phyloP scores from a whole-genome alignment of 2,329 filamentous ascomycete species.

The Ophioceras dolichostomum region DNA sequence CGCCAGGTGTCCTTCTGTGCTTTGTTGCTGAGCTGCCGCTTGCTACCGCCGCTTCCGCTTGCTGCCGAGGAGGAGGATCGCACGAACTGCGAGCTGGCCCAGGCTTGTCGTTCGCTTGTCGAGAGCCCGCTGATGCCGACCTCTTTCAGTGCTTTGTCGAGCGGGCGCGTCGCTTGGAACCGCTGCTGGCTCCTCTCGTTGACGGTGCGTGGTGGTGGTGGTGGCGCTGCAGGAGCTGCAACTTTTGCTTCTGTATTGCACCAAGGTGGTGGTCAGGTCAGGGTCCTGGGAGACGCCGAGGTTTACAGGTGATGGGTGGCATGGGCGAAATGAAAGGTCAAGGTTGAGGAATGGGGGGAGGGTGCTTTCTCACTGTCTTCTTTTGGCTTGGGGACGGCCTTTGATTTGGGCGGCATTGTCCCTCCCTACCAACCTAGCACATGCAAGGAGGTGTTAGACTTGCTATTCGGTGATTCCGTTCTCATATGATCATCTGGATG shows the following conservation, averaged over 20 bases:
- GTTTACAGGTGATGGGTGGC: neutral
- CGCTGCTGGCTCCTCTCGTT: constrained; percentile 33
- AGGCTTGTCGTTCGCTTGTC: constrained; percentile 34
- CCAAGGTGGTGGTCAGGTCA: no score
- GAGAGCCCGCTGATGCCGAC: constrained; percentile 31
- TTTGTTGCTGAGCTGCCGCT: constrained; percentile 23
- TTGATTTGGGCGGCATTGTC: constrained; percentile 21
- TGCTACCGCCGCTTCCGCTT: constrained; percentile 17
- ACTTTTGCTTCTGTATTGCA: constrained; percentile 1
- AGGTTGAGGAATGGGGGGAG: neutral
- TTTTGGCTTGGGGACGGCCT: constrained; percentile 15
- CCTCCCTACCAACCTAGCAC: constrained; percentile 1
- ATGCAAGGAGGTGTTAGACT: no score
- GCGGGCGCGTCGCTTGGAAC: constrained; percentile 37
- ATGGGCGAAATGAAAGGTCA: neutral
- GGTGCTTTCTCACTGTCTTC: constrained; percentile 16
- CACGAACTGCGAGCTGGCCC: constrained; percentile 33
- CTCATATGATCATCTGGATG: no score
- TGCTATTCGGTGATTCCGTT: no score
- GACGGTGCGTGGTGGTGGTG: constrained; percentile 28
- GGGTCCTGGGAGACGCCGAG: neutral
- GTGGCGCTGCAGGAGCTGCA: constrained; percentile 13
- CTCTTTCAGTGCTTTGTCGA: constrained; percentile 30
- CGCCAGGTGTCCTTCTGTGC: constrained; percentile 47
- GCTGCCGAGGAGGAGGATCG: constrained; percentile 23